Conservation (phyloP, 192 early-diverging fungal genomes). For the Dissophora ornata region DNA sequence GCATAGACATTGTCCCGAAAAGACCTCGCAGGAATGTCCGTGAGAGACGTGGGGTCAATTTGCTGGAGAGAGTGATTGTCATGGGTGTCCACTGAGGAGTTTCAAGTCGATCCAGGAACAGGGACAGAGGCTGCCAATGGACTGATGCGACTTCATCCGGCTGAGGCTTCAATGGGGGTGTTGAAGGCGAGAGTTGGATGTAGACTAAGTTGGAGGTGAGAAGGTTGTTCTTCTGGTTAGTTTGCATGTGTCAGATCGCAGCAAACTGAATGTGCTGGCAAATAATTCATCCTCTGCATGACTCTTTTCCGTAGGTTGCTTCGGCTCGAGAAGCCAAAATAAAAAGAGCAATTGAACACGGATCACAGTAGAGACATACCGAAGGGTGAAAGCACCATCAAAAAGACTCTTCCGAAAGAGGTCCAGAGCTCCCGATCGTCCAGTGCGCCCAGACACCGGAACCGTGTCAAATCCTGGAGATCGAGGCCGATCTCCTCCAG, state of each 20-base stretch:
- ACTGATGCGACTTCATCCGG: slow-evolving; percentile 56
- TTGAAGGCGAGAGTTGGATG: slow-evolving; percentile 54
- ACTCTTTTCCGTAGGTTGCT: neutral
- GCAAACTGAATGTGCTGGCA: slow-evolving; percentile 12
- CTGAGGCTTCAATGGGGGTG: slow-evolving; percentile 52
- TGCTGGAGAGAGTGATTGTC: slow-evolving; percentile 55
- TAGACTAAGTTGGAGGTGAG: slow-evolving; percentile 44
- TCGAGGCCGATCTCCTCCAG: slow-evolving; percentile 57
- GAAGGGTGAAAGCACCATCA: slow-evolving; percentile 60
- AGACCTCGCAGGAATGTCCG: slow-evolving; percentile 49
- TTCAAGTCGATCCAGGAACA: slow-evolving; percentile 54
- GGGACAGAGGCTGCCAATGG: slow-evolving; percentile 54
- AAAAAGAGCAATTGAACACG: neutral
- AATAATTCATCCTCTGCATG: slow-evolving; percentile 32
- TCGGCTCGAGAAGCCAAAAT: neutral
- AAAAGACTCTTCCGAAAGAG: slow-evolving; percentile 55
- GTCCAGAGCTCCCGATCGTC: slow-evolving; percentile 61
- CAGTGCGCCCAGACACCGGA: slow-evolving; percentile 50
- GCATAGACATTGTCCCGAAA: slow-evolving; percentile 54
- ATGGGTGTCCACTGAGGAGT: slow-evolving; percentile 53
- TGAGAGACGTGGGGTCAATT: slow-evolving; percentile 50
- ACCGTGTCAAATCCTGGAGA: slow-evolving; percentile 49
- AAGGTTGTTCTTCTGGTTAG: neutral
- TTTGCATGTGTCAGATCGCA: slow-evolving; percentile 7
- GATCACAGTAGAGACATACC: slow-evolving; percentile 19